phyloP scores from a whole-genome alignment of 306 rosid genomes.

The Gillenia trifoliata region DNA sequence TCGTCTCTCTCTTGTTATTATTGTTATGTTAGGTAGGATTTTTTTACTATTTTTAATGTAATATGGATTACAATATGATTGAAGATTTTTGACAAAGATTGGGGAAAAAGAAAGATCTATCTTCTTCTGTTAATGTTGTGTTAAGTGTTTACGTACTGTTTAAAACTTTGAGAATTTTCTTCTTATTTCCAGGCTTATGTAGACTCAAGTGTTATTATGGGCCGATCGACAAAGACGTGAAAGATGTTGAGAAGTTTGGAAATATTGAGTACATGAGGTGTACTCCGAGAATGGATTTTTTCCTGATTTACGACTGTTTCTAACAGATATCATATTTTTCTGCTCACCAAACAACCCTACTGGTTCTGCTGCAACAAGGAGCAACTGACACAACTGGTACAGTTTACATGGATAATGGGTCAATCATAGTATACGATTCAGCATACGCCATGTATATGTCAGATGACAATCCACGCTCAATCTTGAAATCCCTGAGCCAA shows the following conservation, averaged over 20 bases:
- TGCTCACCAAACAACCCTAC: slow-evolving; percentile 88
- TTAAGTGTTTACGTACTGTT: background rate
- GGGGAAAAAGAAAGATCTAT: background rate
- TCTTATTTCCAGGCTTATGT: slow-evolving; percentile 50
- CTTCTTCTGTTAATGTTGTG: background rate
- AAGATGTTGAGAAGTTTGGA: slow-evolving; percentile 38
- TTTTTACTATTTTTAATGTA: background rate
- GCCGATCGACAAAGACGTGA: slow-evolving; percentile 60
- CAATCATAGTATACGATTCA: slow-evolving; percentile 83
- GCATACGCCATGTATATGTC: slow-evolving; percentile 94
- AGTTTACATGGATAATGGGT: slow-evolving; percentile 87
- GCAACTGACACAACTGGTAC: slow-evolving; percentile 66
- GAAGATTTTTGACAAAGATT: background rate
- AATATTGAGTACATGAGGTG: slow-evolving; percentile 58
- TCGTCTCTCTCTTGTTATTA: background rate
- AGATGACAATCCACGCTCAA: slow-evolving; percentile 78
- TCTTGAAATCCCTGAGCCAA: slow-evolving; percentile 96
- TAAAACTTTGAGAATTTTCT: background rate
- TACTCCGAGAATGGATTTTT: slow-evolving; percentile 56
- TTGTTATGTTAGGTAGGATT: background rate
- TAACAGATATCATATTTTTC: slow-evolving; percentile 52
- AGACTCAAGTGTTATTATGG: slow-evolving; percentile 53
- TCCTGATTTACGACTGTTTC: slow-evolving; percentile 39
- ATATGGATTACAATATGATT: background rate
- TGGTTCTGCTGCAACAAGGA: slow-evolving; percentile 84